Conservation (phyloP, 176 grass and related monocot genomes). For the Luzula sylvatica region DNA sequence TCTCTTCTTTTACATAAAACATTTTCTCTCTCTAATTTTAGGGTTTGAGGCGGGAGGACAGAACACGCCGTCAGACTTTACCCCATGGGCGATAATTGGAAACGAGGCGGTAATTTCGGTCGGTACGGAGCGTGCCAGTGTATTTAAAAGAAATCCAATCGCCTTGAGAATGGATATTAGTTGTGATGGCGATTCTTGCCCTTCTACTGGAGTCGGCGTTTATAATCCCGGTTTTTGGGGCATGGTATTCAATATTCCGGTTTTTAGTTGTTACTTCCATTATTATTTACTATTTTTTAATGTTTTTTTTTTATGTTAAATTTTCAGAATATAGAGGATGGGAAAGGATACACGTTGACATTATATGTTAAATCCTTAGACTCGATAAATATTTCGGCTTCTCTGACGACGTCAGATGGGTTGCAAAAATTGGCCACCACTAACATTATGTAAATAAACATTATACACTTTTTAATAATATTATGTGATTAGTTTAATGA, state of each 20-base stretch:
- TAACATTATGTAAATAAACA: slow-evolving; percentile 57
- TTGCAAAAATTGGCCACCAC: slow-evolving; percentile 32
- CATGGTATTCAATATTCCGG: slow-evolving; percentile 51
- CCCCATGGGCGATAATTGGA: slow-evolving; percentile 76
- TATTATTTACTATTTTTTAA: neutral
- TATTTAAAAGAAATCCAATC: slow-evolving; percentile 52
- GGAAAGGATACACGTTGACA: slow-evolving; percentile 54
- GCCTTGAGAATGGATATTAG: slow-evolving; percentile 74
- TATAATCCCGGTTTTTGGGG: slow-evolving; percentile 94
- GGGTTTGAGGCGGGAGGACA: slow-evolving; percentile 85
- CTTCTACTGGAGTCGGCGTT: slow-evolving; percentile 63
- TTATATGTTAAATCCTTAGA: slow-evolving; percentile 56
- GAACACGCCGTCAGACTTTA: slow-evolving; percentile 85
- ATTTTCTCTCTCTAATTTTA: slow-evolving; percentile 17
- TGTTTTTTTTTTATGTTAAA: neutral
- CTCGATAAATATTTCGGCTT: slow-evolving; percentile 41
- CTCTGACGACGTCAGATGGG: slow-evolving; percentile 70
- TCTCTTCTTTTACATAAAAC: neutral
- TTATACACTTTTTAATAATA: neutral
- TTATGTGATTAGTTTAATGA: neutral
- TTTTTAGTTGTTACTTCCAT: slow-evolving; percentile 1
- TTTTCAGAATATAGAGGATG: slow-evolving; percentile 63
- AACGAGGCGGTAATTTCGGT: slow-evolving; percentile 51
- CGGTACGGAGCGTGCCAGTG: slow-evolving; percentile 59
- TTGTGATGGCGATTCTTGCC: slow-evolving; percentile 60